Base-by-base conservation (phyloP, 495 filamentous ascomycete genomes). In the Hypoxylon subgilvum region DNA sequence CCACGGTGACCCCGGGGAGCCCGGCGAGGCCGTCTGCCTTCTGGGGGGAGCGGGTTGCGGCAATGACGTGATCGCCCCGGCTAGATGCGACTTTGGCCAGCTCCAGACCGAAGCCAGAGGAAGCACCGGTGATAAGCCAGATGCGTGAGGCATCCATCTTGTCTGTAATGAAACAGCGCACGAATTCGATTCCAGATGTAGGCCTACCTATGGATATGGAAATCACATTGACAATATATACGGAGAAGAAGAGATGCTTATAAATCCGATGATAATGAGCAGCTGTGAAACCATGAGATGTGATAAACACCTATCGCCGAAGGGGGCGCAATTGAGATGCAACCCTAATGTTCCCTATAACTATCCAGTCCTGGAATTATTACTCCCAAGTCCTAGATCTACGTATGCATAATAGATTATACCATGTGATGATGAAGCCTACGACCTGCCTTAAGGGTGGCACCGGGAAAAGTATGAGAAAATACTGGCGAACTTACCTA, bases 61-160 rank as follows among this genome's bases (percentile, higher is more conserved):
- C 83, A 35, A 86, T 74, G 14, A 86, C 83, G 16, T 66, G 70
- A 61, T 84, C 73, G 7, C 81, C 81, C 8, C 73, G 71, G 6
- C 54, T 31, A 6, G 83, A 76, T 13, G 72, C 79, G 0, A 69
- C 48, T n/a, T 71, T 56, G 28, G 79, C 74, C 12, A 84, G 70
- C 17, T 73, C 64, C 4, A 69, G 43, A 17, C 83, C 83, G 52
- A 86, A 76, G 38, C 83, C 83, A 5, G 72, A 74, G 1, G 81
- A 81, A 31, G 74, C 69, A 25, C 79, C 83, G 1, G 80, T 85
- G 45, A 86, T 79, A 54, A 86, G 72, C 76, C 79, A 86, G 34
- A 81, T 71, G 6, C 61, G 63, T 0, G 71, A 66, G 2, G 48
- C 18, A 34, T 46, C 16, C 48, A 58, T 63, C 3, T 43, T 63